Evolutionary conservation across 441 rosid genomes (phyloP), one percentile per base, ranked within the genome.

Genomic region (Mallotus repandus): DNA sequence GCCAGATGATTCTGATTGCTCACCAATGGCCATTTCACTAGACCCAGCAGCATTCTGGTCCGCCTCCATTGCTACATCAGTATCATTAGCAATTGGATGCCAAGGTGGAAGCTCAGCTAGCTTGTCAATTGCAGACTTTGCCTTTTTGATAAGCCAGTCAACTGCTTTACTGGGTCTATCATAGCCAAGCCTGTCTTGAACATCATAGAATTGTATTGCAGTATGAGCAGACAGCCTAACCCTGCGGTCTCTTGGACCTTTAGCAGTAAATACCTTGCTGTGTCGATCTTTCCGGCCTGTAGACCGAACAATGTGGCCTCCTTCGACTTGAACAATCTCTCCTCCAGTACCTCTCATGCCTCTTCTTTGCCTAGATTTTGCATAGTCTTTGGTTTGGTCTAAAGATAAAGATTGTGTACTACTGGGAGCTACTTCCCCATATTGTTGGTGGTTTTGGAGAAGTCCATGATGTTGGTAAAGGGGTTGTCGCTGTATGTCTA

Each of bases 131-230:
- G 98, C 76, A 19, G 88, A 13, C 75, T 91, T 91, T 6, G 99
- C 98, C 69, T 94, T 94, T 57, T 76, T 88, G 50, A 94, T 91
- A 52, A 92, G 91, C 99, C 99, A 94, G 77, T 94, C 98, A 9
- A 94, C 97, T 9, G 98, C 98, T 74, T 92, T 92, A 74, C 98
- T 94, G 10, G 98, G 98, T 13, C 98, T 81, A 78, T 94, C 97
- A 64, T 86, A 89, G 21, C 99, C 99, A 52, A 94, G 88, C 21
- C 99, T 84, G 74, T 92, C 99, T 80, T 94, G 99, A 35, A 92
- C 99, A 70, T 94, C 99, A 82, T 92, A 94, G 80, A 94, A 92
- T 59, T 94, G 97, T 62, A 94, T 94, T 16, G 99, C 99, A 3
- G 99, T 94, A 69, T 86, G 93, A 6, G 99, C 97, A 0, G 99